Base-by-base conservation (phyloP, 2,329 filamentous ascomycete species). In the Magnaporthiopsis incrustans region DNA sequence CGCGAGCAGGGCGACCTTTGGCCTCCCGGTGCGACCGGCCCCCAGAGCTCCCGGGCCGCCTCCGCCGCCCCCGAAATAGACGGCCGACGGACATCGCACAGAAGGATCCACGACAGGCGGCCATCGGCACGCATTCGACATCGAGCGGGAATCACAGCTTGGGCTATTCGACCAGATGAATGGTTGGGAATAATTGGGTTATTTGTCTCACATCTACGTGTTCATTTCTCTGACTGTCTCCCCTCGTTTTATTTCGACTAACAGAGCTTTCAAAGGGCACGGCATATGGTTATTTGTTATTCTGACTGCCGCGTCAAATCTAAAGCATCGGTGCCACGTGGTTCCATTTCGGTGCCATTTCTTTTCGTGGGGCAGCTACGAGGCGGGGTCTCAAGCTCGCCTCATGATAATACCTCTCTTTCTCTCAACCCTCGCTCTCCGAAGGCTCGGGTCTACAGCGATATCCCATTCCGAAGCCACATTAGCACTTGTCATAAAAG, bases 21-120 rank as follows among this genome's bases (percentile, higher is more conserved):
- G 81, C 50, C 77, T 92, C 61, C 87, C 89, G 1, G 82, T 89
- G 65, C 84, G 89, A 60, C 81, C 84, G 59, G 86, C 82, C 35
- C 85, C 87, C 22, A 53, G 44, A 56, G 82, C 82, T 3, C 82
- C 79, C 11, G 84, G 83, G 14, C 79, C 83, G 38, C 82, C 87
- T 26, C 82, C 85, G n/a, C 85, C 82, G 53, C 81, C 68, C 35
- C 35, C 6, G 69, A 85, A 85, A 72, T 80, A 82, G 68, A 82
- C 79, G 30, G 76, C 80, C 2, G 83, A 86, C 64, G 82, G 86
- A 58, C 67, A 78, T 62, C 80, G 81, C 64, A 78, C 65, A 67
- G 81, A 84, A 66, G 79, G 74, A n/a, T 66, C 78, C 83, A 66
- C 77, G 83, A 67, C 82, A 85, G 68, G 82, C 80, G 22, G 79